Evolutionary conservation across 2,329 filamentous ascomycete species (phyloP).

Genomic region (Microsporum audouinii): DNA sequence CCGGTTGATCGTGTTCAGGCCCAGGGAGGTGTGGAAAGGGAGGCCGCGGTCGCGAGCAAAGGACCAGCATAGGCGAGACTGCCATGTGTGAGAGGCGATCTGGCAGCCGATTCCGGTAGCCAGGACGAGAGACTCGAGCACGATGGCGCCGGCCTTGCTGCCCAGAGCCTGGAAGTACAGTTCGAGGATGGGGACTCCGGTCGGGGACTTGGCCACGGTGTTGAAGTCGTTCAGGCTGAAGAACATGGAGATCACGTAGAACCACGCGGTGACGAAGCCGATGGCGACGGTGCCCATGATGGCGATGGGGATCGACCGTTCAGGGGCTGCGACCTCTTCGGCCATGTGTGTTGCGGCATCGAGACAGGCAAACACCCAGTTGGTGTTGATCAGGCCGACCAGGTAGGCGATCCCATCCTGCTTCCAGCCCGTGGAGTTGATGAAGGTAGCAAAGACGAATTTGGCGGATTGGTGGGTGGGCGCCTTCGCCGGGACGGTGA

Average conservation of each 20-base stretch:
- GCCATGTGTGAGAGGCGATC: slow-evolving; percentile 41
- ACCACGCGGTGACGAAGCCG: slow-evolving; percentile 40
- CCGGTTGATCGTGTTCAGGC: slow-evolving; percentile 30
- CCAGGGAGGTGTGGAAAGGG: slow-evolving; percentile 29
- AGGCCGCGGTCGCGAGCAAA: slow-evolving; percentile 43
- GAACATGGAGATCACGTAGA: slow-evolving; percentile 40
- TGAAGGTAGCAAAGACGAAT: slow-evolving; percentile 43
- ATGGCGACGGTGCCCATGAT: slow-evolving; percentile 41
- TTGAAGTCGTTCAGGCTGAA: slow-evolving; percentile 40
- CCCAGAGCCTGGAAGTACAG: slow-evolving; percentile 37
- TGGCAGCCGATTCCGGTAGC: slow-evolving; percentile 39
- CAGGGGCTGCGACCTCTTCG: slow-evolving; percentile 39
- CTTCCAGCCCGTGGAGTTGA: slow-evolving; percentile 42
- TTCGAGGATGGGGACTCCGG: slow-evolving; percentile 38
- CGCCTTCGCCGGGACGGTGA: slow-evolving; percentile 37
- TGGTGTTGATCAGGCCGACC: slow-evolving; percentile 41
- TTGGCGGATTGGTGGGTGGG: slow-evolving; percentile 35
- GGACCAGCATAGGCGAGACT: slow-evolving; percentile 42
- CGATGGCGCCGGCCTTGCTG: slow-evolving; percentile 36
- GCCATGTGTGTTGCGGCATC: slow-evolving; percentile 42
- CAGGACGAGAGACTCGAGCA: slow-evolving; percentile 37
- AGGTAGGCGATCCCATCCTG: slow-evolving; percentile 41
- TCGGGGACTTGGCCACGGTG: slow-evolving; percentile 30
- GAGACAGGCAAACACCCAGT: slow-evolving; percentile 42
- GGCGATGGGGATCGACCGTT: slow-evolving; percentile 40